Evolutionary conservation across 352 stramenopile genomes (phyloP).

Genomic region (Globisporangium irregulare): DNA sequence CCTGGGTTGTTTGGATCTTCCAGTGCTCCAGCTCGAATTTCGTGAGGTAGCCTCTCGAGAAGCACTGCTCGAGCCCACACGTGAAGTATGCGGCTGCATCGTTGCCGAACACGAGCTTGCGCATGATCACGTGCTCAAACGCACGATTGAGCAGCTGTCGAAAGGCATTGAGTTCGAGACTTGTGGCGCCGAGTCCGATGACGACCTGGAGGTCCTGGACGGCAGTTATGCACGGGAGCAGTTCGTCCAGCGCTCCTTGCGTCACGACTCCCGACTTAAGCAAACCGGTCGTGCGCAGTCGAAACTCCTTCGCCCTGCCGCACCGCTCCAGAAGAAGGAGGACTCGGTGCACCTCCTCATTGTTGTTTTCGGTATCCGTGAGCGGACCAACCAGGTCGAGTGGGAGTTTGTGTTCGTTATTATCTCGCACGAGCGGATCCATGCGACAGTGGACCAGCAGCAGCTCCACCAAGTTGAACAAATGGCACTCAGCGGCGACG

Average conservation of each 20-base stretch:
- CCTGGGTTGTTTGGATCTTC: background rate
- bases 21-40: background rate
- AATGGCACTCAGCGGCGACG: background rate
- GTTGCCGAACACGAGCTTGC: background rate
- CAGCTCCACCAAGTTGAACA: background rate
- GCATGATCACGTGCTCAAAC: background rate
- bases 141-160: background rate
- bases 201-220: background rate
- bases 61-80: background rate
- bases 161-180: background rate
- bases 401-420: background rate
- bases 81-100: background rate
- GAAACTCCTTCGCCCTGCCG: background rate
- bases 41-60: background rate
- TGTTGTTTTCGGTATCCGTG: background rate
- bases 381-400: background rate
- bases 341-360: background rate
- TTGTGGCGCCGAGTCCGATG: background rate
- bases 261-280: background rate
- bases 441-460: background rate
- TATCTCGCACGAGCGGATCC: background rate
- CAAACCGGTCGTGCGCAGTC: background rate
- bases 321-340: background rate
- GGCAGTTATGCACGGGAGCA: background rate
- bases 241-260: background rate